Conservation (phyloP, 2,329 filamentous ascomycete genomes). For the Colletotrichum liaoningense region DNA sequence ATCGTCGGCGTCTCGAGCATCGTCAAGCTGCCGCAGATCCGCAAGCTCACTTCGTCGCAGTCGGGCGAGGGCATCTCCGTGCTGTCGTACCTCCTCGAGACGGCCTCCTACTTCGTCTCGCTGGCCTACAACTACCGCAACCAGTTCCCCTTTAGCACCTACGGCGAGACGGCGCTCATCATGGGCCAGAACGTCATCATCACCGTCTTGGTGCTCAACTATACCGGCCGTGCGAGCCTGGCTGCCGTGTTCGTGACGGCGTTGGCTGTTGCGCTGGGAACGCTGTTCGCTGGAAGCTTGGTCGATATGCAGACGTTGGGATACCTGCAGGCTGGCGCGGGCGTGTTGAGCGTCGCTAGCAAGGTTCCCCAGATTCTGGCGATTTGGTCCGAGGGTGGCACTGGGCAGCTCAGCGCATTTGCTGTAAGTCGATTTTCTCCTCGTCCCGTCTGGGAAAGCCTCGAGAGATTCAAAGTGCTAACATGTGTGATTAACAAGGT, state of each 20-base stretch:
- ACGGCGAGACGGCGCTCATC: conserved; percentile 93
- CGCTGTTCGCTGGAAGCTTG: conserved; percentile 75
- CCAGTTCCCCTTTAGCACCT: conserved; percentile 95
- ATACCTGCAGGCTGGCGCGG: conserved; percentile 86
- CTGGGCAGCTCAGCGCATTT: conserved; percentile 96
- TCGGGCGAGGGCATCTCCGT: conserved; percentile 89
- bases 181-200: conserved; percentile 93
- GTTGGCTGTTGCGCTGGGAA: conserved; percentile 75
- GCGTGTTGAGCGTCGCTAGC: conserved; percentile 84
- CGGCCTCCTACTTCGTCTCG: conserved; percentile 85
- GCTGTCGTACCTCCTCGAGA: conserved; percentile 93
- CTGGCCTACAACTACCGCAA: conserved; percentile 94
- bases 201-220: conserved; percentile 86
- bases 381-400: conserved; percentile 86
- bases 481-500: conserved; percentile 71
- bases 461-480: neutral
- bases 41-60: conserved; percentile 86
- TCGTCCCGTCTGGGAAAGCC: neutral
- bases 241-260: conserved; percentile 84
- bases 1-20: conserved; percentile 92
- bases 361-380: conserved; percentile 94
- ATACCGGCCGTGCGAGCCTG: conserved; percentile 73
- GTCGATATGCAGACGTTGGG: conserved; percentile 75
- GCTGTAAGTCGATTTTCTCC: conserved; percentile 71
- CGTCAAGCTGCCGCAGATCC: conserved; percentile 96